A percentile compares a stretch with the other conserved stretches of the same genome.
Conservation (phyloP, 306 rosid genomes). For the Malus sylvestris region DNA sequence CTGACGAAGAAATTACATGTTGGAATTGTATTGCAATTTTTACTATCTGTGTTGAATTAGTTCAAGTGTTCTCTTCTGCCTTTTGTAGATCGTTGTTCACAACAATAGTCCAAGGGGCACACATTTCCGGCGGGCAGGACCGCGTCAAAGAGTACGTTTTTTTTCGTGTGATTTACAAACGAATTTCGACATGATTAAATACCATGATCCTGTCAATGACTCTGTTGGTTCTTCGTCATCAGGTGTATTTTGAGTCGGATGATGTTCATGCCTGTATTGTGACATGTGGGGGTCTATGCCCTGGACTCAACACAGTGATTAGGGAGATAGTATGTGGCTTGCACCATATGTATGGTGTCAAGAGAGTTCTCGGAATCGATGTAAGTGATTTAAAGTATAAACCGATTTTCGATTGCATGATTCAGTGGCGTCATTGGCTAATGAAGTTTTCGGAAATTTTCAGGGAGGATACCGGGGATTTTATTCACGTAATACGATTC, state of each 20-base stretch:
- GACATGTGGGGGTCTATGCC: constrained; percentile 96
- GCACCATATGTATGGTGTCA: constrained; percentile 86
- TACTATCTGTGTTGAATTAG: neutral
- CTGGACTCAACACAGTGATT: constrained; percentile 97
- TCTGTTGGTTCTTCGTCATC: constrained; percentile 19
- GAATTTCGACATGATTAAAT: neutral
- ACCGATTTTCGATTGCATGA: neutral
- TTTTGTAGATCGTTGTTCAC: constrained; percentile 65
- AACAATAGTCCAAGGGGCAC: constrained; percentile 71
- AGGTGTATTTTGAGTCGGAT: constrained; percentile 79
- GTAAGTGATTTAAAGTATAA: constrained; percentile 30
- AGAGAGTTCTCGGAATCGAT: constrained; percentile 66
- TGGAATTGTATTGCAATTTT: neutral
- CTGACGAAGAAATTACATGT: neutral
- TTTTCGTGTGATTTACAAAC: neutral
- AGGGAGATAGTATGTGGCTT: constrained; percentile 86
- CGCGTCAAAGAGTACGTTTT: constrained; percentile 67
- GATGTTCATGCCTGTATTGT: constrained; percentile 91
- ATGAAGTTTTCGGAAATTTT: constrained; percentile 10
- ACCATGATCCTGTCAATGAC: neutral
- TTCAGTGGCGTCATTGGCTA: neutral
- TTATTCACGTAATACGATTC: constrained; percentile 64
- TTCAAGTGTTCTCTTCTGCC: neutral
- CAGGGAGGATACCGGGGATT: constrained; percentile 96
- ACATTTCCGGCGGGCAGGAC: constrained; percentile 97